phyloP scores from a whole-genome alignment of 1,284 basidiomycete genomes.

The Puccinia sorghi region DNA sequence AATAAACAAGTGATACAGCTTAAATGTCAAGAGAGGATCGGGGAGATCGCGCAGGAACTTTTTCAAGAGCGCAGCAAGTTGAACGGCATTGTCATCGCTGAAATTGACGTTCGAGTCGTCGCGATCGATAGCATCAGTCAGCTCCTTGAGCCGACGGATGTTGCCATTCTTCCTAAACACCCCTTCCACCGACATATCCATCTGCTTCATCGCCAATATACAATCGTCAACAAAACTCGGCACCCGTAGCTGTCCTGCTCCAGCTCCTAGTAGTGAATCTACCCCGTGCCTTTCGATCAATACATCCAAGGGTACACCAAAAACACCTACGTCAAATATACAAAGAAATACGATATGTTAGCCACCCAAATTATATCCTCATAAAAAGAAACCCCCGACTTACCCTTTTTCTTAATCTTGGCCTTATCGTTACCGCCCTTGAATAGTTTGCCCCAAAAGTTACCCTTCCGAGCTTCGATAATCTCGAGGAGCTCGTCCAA shows the following conservation, averaged over 20 bases:
- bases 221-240: conserved; percentile 98
- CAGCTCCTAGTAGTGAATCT: conserved; percentile 82
- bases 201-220: conserved; percentile 96
- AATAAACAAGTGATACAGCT: conserved; percentile 84
- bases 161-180: conserved; percentile 99
- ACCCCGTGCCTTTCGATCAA: conserved; percentile 93
- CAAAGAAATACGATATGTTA: conserved; percentile 8
- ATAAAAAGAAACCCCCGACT: conserved; percentile 33
- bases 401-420: conserved; percentile 57
- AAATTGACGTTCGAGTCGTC: conserved; percentile 73
- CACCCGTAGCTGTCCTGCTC: conserved; percentile 79
- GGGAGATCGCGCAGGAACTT: conserved; percentile 95
- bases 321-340: conserved; percentile 58
- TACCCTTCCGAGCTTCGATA: conserved; percentile 87
- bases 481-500: conserved; percentile 90
- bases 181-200: conserved; percentile 99
- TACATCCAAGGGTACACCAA: conserved; percentile 87
- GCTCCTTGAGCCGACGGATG: conserved; percentile 84
- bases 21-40: conserved; percentile 92
- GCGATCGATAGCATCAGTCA: conserved; percentile 88
- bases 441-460: conserved; percentile 96
- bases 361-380: neutral
- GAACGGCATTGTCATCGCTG: conserved; percentile 92
- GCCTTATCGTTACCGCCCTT: conserved; percentile 80
- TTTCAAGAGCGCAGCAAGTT: conserved; percentile 93